Evolutionary conservation across 208 protist genomes (phyloP).

Genomic region (Trypanosoma rangeli): DNA sequence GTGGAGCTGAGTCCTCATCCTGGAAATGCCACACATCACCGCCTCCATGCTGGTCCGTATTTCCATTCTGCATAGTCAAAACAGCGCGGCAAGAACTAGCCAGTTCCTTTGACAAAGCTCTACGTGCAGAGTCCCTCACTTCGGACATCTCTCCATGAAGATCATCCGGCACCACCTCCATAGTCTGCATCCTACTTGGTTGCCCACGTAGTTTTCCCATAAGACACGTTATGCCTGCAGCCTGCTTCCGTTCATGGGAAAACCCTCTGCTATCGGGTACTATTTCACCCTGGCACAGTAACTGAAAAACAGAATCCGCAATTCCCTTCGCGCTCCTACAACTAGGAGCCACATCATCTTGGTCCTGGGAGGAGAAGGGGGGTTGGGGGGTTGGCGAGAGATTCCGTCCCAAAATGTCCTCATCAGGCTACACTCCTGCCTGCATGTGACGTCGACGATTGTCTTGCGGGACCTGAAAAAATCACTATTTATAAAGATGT

Average conservation of each 20-base stretch:
- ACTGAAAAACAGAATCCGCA: not conserved
- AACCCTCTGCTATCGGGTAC: not conserved
- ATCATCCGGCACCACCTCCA: conserved; percentile 6
- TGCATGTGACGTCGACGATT: too few species aligned
- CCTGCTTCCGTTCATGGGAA: not conserved
- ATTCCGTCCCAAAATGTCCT: not conserved
- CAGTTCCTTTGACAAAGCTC: not conserved
- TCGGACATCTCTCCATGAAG: conserved; percentile 1
- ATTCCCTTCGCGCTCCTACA: not conserved
- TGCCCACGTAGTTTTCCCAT: conserved; percentile 21
- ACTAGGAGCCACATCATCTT: not conserved
- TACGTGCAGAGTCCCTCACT: not conserved
- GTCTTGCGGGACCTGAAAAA: too few species aligned
- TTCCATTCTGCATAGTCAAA: not conserved
- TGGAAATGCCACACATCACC: not conserved
- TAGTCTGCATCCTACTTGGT: conserved; percentile 6
- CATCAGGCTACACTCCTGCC: not conserved
- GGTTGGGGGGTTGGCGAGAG: not conserved
- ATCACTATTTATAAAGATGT: too few species aligned
- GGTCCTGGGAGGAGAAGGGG: not conserved
- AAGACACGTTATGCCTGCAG: conserved; percentile 1
- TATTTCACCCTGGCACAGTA: not conserved
- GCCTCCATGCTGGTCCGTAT: not conserved
- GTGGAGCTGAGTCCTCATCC: not conserved
- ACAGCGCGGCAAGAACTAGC: not conserved